These are phyloP conservation scores for Teratosphaeria gauchensis DNA, from an alignment of 2,329 filamentous ascomycete species.

Conservation along the genomic window DNA sequence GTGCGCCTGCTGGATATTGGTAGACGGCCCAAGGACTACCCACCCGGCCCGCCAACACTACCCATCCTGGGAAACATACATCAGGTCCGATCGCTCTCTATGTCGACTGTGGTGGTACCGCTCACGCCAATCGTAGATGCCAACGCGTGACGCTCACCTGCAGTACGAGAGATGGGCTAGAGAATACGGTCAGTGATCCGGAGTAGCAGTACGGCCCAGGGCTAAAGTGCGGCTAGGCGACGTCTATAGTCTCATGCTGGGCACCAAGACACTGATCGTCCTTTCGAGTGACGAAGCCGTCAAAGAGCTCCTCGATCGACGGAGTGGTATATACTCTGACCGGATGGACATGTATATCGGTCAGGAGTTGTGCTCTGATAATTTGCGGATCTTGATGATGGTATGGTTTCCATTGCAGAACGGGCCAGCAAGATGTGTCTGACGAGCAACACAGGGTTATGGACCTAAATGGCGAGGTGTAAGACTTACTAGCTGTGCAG, in stretches of 20 bases:
- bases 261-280: conserved; percentile 22
- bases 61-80: conserved; percentile 21
- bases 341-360: not conserved
- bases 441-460: conserved; percentile 5
- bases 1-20: not conserved
- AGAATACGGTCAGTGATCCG: conserved; percentile 29
- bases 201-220: no score
- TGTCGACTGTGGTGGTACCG: conserved; percentile 3
- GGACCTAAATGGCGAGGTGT: conserved; percentile 8
- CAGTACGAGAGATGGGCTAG: conserved; percentile 45
- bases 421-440: not conserved
- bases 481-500: not conserved
- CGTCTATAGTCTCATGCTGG: conserved; percentile 43
- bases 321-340: not conserved
- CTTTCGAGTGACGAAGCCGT: not conserved
- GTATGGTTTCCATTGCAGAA: not conserved
- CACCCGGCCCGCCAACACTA: conserved; percentile 19
- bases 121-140: conserved; percentile 25
- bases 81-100: conserved; percentile 4
- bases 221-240: no score
- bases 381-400: not conserved
- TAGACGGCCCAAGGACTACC: conserved; percentile 12
- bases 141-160: conserved; percentile 31
- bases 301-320: not conserved
- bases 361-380: not conserved